phyloP scores from a whole-genome alignment of 2,329 filamentous ascomycete genomes.

The Zymoseptoria pseudotritici region DNA sequence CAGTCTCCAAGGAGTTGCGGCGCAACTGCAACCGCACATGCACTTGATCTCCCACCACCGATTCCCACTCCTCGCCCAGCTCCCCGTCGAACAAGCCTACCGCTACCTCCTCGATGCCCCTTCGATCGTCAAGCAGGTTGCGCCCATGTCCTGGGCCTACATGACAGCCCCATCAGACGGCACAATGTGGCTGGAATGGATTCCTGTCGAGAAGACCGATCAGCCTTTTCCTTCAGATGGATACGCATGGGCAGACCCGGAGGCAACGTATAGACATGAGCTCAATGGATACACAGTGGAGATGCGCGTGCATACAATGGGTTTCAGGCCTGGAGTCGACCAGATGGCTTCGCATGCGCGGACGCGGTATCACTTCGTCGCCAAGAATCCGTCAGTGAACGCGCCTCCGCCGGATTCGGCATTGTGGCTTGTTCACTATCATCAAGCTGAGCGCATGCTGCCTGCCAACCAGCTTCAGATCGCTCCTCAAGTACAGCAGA shows the following conservation, averaged over 20 bases:
- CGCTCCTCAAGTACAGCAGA: slow-evolving; percentile 49
- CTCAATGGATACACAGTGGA: slow-evolving; percentile 72
- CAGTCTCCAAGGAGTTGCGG: slow-evolving; percentile 19
- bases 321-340: slow-evolving; percentile 68
- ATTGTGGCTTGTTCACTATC: slow-evolving; percentile 89
- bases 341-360: slow-evolving; percentile 68
- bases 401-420: slow-evolving; percentile 67
- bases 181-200: slow-evolving; percentile 79
- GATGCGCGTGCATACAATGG: slow-evolving; percentile 73
- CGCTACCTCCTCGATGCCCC: slow-evolving; percentile 78
- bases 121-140: slow-evolving; percentile 73
- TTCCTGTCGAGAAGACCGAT: slow-evolving; percentile 63
- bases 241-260: slow-evolving; percentile 79
- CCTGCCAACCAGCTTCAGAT: slow-evolving; percentile 61
- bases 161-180: slow-evolving; percentile 76
- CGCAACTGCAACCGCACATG: slow-evolving; percentile 51
- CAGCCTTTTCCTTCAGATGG: slow-evolving; percentile 83
- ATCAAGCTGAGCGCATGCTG: slow-evolving; percentile 67
- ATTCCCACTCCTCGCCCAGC: slow-evolving; percentile 65
- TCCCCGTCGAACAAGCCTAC: slow-evolving; percentile 70
- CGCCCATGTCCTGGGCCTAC: slow-evolving; percentile 90
- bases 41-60: slow-evolving; percentile 80
- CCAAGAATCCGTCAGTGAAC: slow-evolving; percentile 63
- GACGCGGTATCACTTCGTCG: slow-evolving; percentile 75
- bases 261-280: slow-evolving; percentile 70